A percentile compares a stretch with the other conserved stretches of the same genome.
phyloP scores from a whole-genome alignment of 2,329 filamentous ascomycete genomes.

The Sclerotinia subarctica region DNA sequence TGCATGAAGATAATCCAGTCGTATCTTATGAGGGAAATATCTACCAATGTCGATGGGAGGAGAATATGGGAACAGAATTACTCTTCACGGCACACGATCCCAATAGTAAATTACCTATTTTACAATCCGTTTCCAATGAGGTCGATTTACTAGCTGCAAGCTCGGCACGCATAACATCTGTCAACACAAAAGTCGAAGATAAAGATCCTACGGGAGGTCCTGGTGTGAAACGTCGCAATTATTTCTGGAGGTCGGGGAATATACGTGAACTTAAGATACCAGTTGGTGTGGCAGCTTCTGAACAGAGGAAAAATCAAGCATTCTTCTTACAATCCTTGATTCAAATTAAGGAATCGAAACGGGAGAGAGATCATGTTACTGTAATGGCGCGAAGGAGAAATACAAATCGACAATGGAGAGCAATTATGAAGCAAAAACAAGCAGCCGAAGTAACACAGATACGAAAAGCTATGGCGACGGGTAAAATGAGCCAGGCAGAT shows the following conservation, averaged over 20 bases:
- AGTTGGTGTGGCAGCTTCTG: slow-evolving; percentile 34
- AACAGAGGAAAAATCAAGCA: slow-evolving; percentile 43
- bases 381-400: slow-evolving; percentile 47
- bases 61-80: slow-evolving; percentile 80
- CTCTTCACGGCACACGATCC: slow-evolving; percentile 59
- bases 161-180: slow-evolving; percentile 66
- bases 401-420: slow-evolving; percentile 29
- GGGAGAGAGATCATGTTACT: slow-evolving; percentile 64
- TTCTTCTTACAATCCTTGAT: slow-evolving; percentile 65
- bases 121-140: slow-evolving; percentile 53
- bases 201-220: slow-evolving; percentile 14
- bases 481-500: slow-evolving; percentile 17
- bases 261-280: slow-evolving; percentile 21
- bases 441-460: slow-evolving; percentile 27
- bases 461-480: slow-evolving; percentile 23
- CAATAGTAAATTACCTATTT: slow-evolving; percentile 43
- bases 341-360: slow-evolving; percentile 59
- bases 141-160: slow-evolving; percentile 72
- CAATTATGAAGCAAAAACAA: slow-evolving; percentile 22
- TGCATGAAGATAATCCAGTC: slow-evolving; percentile 73
- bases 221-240: background rate
- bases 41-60: slow-evolving; percentile 77
- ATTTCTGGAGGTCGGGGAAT: slow-evolving; percentile 15
- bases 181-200: slow-evolving; percentile 34
- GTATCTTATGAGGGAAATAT: slow-evolving; percentile 76